phyloP scores from a whole-genome alignment of 73 alveolate species.

The Tetrahymena thermophila region DNA sequence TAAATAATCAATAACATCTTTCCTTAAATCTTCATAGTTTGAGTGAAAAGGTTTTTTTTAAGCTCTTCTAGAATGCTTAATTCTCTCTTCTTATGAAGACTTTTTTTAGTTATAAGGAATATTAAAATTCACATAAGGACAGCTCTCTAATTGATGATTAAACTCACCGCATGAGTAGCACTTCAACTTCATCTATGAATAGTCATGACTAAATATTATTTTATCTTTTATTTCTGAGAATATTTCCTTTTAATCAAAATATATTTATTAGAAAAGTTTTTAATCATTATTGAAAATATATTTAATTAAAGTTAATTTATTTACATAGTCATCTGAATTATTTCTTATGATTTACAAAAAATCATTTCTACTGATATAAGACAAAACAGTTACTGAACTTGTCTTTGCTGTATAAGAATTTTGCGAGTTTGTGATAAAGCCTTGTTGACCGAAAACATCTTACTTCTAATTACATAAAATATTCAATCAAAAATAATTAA shows the following conservation, averaged over 20 bases:
- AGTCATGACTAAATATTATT: neutral
- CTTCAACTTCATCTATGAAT: neutral
- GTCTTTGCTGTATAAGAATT: neutral
- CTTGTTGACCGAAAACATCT: neutral
- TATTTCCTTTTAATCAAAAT: neutral
- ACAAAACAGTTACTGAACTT: neutral
- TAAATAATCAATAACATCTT: neutral
- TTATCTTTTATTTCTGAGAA: neutral
- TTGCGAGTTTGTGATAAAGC: neutral
- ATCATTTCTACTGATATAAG: neutral
- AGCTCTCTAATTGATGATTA: neutral
- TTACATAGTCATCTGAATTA: neutral
- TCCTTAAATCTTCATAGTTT: neutral
- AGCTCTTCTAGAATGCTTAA: neutral
- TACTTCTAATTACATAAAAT: neutral
- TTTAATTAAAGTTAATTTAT: too few relatives aligned
- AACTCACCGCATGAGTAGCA: neutral
- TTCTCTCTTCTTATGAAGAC: neutral
- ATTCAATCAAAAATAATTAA: neutral
- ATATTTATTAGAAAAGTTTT: too few relatives aligned
- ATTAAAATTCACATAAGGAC: neutral
- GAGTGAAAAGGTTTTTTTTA: neutral
- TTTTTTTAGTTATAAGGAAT: neutral
- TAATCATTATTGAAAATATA: too few relatives aligned
- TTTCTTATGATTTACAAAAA: neutral